A percentile compares a stretch with the other conserved stretches of the same genome.
Evolutionary conservation across 345 rosid species (phyloP).

Genomic region (Arabidopsis arenosa): DNA sequence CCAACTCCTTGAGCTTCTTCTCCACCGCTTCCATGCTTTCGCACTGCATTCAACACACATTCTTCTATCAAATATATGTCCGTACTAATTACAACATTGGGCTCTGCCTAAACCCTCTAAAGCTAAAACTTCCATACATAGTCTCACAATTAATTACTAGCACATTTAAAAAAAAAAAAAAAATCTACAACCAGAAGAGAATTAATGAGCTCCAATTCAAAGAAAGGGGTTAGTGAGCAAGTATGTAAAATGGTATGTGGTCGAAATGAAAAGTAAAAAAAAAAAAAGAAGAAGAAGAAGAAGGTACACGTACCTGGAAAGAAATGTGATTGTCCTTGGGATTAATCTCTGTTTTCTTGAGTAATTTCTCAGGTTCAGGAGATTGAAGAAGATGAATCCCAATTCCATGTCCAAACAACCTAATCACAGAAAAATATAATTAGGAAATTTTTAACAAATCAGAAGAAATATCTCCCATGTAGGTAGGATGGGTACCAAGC

Average conservation of each 20-base stretch:
- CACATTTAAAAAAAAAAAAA: not conserved
- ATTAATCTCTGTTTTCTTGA: constrained; percentile 67
- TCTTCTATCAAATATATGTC: not conserved
- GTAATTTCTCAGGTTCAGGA: constrained; percentile 63
- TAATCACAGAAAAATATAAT: constrained; percentile 7
- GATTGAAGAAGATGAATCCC: constrained; percentile 84
- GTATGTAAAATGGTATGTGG: not conserved
- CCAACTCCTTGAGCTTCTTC: constrained; percentile 75
- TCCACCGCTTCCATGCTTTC: constrained; percentile 84
- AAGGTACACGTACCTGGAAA: constrained; percentile 60
- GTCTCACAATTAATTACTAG: not conserved
- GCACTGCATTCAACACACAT: constrained; percentile 52
- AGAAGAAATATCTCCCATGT: not conserved
- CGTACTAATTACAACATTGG: not conserved
- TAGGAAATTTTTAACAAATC: not conserved
- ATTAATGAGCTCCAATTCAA: not conserved
- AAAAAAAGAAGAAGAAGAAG: too few species aligned
- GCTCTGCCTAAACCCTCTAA: not conserved
- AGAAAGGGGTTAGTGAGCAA: not conserved
- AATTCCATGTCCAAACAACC: constrained; percentile 81
- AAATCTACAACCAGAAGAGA: not conserved
- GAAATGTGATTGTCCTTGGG: constrained; percentile 92
- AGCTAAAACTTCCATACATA: too few species aligned
- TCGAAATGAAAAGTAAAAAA: not conserved
- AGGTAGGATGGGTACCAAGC: constrained; percentile 64